Base-by-base conservation (phyloP, 208 protist species). In the Trypanosoma lewisi region DNA sequence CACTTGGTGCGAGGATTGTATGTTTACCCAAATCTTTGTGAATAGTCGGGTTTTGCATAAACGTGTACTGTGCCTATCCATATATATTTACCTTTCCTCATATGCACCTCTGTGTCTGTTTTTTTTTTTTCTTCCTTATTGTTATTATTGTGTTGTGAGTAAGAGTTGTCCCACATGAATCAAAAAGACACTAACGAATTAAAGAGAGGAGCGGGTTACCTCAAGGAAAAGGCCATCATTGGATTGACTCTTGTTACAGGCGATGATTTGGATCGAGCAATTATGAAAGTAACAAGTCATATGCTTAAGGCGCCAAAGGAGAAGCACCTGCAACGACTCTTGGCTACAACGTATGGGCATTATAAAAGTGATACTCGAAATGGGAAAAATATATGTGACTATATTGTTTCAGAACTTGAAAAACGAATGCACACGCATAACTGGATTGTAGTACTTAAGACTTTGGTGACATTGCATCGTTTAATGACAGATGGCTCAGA, bases 221-320 rank as follows among this genome's bases (percentile, higher is more conserved):
- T 95, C 21, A 76, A 81, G 19, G 85, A 95, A 50, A 95, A 95
- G 71, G 80, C 78, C 9, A 75, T 78, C 8, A 78, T 95, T 42
- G 86, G 82, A 2, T 60, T 91, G 14, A 85, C 74, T 27, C 50
- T 49, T 6, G 69, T 93, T 1, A 90, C 69, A n/a, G 82, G 83
- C 1, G 77, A 92, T 77, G 77, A 92, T 6, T 56, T 94, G 14
- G 66, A 81, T 37, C 76, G 75, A 34, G 82, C 89, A 2, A 78
- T 95, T 28, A 51, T 93, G 62, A 95, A 95, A 33, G 56, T 73
- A n/a, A 95, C 89, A 17, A 95, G 89, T 25, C 83, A 91, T 51
- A 79, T 85, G 70, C 63, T 91, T 25, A 93, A 95, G 39, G 82
- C 85, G 11, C 89, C 89, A 12, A 95, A 93, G 34, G 84, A 93